These are phyloP conservation scores for Sordariomycetes sp. DNA, from an alignment of 2,329 filamentous ascomycete species.

Conservation along the genomic window DNA sequence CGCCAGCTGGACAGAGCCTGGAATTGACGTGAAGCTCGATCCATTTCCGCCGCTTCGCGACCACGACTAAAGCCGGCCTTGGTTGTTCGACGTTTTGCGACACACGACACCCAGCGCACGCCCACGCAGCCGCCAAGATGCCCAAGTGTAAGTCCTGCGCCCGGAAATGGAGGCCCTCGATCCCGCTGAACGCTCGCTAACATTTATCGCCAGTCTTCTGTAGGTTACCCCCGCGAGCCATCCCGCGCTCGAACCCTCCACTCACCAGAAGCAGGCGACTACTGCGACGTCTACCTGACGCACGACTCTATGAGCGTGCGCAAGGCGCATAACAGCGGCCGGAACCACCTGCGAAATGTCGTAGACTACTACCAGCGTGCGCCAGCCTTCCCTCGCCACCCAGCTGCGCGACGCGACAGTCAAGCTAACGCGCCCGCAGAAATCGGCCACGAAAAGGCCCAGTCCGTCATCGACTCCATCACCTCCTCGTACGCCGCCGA, in stretches of 20 bases:
- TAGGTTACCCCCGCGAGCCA: slow-evolving; percentile 9
- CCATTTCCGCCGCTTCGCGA: neutral
- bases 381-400: slow-evolving; percentile 13
- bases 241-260: slow-evolving; percentile 11
- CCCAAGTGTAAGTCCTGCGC: slow-evolving; percentile 64
- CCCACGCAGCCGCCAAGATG: slow-evolving; percentile 41
- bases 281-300: slow-evolving; percentile 99
- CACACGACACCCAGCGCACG: neutral
- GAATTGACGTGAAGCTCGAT: neutral
- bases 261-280: slow-evolving; percentile 53
- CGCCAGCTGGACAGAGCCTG: neutral
- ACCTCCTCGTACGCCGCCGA: slow-evolving; percentile 92
- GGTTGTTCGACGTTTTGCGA: neutral
- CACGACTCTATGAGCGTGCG: slow-evolving; percentile 99
- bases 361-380: slow-evolving; percentile 95
- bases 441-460: slow-evolving; percentile 96
- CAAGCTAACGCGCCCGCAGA: slow-evolving; percentile 38
- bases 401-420: slow-evolving; percentile 4
- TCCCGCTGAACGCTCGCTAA: slow-evolving; percentile 21
- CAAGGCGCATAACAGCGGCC: slow-evolving; percentile 93
- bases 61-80: neutral
- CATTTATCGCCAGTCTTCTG: slow-evolving; percentile 16
- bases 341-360: slow-evolving; percentile 95
- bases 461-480: slow-evolving; percentile 97
- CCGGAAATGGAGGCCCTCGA: slow-evolving; percentile 5